Base-by-base conservation (phyloP, 257 asterid species). In the Fraxinus excelsior region DNA sequence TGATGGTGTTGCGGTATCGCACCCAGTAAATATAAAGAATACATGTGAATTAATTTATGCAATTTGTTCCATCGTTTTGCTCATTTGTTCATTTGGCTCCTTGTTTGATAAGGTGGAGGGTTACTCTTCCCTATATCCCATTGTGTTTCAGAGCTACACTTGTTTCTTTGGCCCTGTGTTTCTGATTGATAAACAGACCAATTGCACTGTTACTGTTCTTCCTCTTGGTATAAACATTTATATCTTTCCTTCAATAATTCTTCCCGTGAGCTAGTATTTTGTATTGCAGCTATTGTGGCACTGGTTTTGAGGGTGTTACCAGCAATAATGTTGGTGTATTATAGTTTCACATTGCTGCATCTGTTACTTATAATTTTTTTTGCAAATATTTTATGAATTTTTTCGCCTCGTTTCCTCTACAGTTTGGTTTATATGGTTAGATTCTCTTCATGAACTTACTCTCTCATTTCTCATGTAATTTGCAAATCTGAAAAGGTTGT, bases 91-190 rank as follows among this genome's bases (percentile, higher is more conserved):
- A 31, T 74, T 74, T 72, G 37, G 40, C 56, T 35, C 65, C 29
- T 19, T 56, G 28, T 62, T 25, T 81, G 65, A 46, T 19, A 32
- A 64, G 44, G 35, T 26, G 67, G 64, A 56, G 60, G 72, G 32
- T 60, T 64, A 56, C 62, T 18, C 19, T 74, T 46, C 25, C 77
- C 74, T 75, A 28, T 29, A 29, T 31, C 40, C 46, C 46, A 14
- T 58, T 34, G 70, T 76, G 42, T 74, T 70, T 32, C 49, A 8
- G 70, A 38, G 68, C 71, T 75, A 29, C 67, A 9, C 31, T 67
- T 37, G 49, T 46, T 72, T 35, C 58, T 78, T 49, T 74, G 37
- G 56, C 76, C 60, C 18, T 3, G 23, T 46, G 75, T 71, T 80
- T 67, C 31, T 73, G 19, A 58, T 49, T 21, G 64, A 21, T 68